Base-by-base conservation (phyloP, 176 grass and related monocot species). In the Tillandsia leiboldiana region DNA sequence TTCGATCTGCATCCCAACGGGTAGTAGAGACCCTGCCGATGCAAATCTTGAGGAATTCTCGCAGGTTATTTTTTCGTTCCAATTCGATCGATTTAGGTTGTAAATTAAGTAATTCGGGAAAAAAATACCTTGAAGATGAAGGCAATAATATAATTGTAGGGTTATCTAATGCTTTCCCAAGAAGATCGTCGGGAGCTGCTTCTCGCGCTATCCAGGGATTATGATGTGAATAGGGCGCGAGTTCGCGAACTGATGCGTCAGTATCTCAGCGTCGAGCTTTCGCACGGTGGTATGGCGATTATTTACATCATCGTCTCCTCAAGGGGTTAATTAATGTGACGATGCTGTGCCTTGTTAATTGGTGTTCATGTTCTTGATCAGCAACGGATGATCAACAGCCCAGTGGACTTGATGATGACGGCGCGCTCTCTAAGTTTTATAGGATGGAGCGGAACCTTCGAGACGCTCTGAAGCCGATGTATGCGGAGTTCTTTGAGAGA, bases 361-460 rank as follows among this genome's bases (percentile, higher is more conserved):
- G 29, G 54, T 53, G 4, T 76, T 57, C 57, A 6, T 58, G 17
- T 50, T 11, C 12, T 69, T 13, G 18, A 59, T 69, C 7, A 77
- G 74, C 65, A 0, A 63, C 20, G 2, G 81, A 15, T 57, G 71
- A 66, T 48, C 70, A 67, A 72, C 62, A 85, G 8, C 42, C 54
- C 61, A 29, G 52, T 51, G 85, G 63, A 23, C 71, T 74, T 48
- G 85, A 75, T 33, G 77, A 81, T 51, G 89, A 81, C 27, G 76
- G 73, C 53, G 66, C 70, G 13, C 71, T 78, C 9, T 82, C 86
- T 70, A 72, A 77, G 33, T 64, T 92, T 83, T 90, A 89, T 78
- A 85, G 89, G 73, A 96, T 87, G 86, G 93, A 96, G 79, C 27
- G 86, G 12, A 82, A 69, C 65, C 88, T 96, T 74, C 78, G 93